phyloP scores from a whole-genome alignment of 306 rosid genomes.

The Hippophae tibetana region DNA sequence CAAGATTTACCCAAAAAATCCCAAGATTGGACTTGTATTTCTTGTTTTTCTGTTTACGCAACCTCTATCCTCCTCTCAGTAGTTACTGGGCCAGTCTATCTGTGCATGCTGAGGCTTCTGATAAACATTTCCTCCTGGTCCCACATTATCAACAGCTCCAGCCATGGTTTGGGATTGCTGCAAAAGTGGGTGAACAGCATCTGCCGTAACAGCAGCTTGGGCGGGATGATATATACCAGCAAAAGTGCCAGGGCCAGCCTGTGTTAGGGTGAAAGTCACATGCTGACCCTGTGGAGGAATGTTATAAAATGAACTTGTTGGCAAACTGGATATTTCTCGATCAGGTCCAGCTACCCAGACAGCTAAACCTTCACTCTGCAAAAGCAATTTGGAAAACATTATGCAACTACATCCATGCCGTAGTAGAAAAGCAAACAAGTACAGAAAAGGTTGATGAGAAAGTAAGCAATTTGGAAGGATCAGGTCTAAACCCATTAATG shows the following conservation, averaged over 20 bases:
- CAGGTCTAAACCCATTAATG: no score
- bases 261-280: conserved; percentile 68
- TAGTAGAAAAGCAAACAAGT: no score
- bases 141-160: conserved; percentile 87
- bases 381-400: conserved; percentile 14
- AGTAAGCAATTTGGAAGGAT: no score
- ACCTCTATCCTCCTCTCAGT: conserved; percentile 32
- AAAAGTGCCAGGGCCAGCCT: conserved; percentile 75
- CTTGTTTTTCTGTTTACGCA: conserved; percentile 29
- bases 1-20: conserved; percentile 38
- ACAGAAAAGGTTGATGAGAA: no score
- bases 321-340: conserved; percentile 70
- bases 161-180: conserved; percentile 93
- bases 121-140: conserved; percentile 85
- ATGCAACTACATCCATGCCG: background rate
- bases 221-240: conserved; percentile 86
- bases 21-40: conserved; percentile 33
- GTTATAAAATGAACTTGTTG: conserved; percentile 78
- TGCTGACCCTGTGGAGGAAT: conserved; percentile 87
- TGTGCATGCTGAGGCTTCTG: conserved; percentile 90
- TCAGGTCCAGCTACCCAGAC: conserved; percentile 94
- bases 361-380: conserved; percentile 81
- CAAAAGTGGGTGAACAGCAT: conserved; percentile 76
- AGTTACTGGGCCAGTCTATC: conserved; percentile 89
- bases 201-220: conserved; percentile 72